phyloP scores from a whole-genome alignment of 257 asterid genomes.

The Galeopsis tetrahit region DNA sequence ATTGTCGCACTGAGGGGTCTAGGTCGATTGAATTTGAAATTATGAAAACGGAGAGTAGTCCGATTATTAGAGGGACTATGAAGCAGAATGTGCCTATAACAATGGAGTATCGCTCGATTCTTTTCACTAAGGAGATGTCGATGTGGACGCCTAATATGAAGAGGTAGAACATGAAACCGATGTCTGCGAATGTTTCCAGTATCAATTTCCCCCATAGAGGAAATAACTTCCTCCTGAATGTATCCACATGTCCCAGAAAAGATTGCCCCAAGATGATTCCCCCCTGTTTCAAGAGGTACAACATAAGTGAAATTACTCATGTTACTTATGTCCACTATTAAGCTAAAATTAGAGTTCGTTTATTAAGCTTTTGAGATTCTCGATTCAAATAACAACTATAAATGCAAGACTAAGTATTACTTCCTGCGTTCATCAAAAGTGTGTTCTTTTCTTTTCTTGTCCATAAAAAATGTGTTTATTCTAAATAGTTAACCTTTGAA shows the following conservation, averaged over 20 bases:
- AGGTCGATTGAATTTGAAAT: constrained; percentile 18
- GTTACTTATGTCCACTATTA: no score
- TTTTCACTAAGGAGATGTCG: constrained; percentile 45
- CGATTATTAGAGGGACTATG: constrained; percentile 15
- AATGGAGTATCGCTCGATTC: constrained; percentile 38
- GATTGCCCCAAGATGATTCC: constrained; percentile 63
- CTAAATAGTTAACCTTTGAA: no score
- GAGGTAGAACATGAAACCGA: constrained; percentile 60
- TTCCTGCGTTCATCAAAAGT: no score
- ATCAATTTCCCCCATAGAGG: constrained; percentile 49
- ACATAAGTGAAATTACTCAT: no score
- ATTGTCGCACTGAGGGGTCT: constrained; percentile 15
- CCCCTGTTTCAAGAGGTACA: constrained; percentile 49
- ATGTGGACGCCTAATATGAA: constrained; percentile 59
- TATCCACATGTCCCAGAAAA: constrained; percentile 30
- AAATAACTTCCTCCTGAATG: constrained; percentile 31
- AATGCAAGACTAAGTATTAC: no score
- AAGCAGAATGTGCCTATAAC: constrained; percentile 50
- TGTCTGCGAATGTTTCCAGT: constrained; percentile 53
- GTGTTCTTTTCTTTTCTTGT: no score
- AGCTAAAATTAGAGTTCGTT: no score
- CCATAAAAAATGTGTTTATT: no score
- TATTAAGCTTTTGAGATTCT: no score
- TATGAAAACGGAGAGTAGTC: constrained; percentile 23
- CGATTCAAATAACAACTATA: no score